Percentiles rank a stretch among this genome's conserved stretches.
Evolutionary conservation across 805 yeast genomes (phyloP).

Genomic region (Yamadazyma phyllophila): DNA sequence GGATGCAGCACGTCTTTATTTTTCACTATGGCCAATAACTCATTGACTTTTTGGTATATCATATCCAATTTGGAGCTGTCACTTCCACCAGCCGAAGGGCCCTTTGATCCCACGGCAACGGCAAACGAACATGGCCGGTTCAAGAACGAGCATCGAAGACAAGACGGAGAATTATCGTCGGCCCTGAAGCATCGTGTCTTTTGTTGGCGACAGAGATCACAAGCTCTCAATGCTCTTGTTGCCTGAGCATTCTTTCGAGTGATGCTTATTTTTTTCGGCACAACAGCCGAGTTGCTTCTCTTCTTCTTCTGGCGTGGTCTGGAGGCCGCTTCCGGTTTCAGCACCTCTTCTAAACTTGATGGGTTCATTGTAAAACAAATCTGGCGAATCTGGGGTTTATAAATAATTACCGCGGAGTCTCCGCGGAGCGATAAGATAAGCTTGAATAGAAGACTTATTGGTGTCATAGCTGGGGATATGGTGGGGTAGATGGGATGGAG

Average conservation of each 20-base stretch:
- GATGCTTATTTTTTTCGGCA: conserved; percentile 2
- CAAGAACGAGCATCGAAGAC: conserved; percentile 58
- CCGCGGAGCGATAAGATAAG: conserved; percentile 1
- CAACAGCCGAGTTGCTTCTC: background rate
- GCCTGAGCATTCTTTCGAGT: conserved; percentile 25
- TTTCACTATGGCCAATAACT: conserved; percentile 29
- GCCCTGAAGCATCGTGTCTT: conserved; percentile 64
- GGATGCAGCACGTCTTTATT: conserved; percentile 12
- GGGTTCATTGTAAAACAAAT: too few relatives aligned
- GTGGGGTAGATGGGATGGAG: too few relatives aligned
- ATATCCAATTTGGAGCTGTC: conserved; percentile 7
- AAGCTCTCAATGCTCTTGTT: conserved; percentile 50
- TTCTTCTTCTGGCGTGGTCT: background rate
- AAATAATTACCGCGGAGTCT: background rate
- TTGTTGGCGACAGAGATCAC: conserved; percentile 53
- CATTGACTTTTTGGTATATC: conserved; percentile 34
- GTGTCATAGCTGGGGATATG: too few relatives aligned
- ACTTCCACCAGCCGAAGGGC: background rate
- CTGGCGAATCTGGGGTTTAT: background rate
- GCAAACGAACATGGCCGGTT: conserved; percentile 53
- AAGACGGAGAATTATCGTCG: conserved; percentile 42
- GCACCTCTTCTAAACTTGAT: too few relatives aligned
- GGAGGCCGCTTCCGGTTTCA: too few relatives aligned
- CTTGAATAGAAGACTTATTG: too few relatives aligned
- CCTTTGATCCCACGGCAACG: background rate